Percentiles rank a stretch among this genome's conserved stretches.
Conservation (phyloP, 768 basidiomycete species). For the Pleurotus cornucopiae region DNA sequence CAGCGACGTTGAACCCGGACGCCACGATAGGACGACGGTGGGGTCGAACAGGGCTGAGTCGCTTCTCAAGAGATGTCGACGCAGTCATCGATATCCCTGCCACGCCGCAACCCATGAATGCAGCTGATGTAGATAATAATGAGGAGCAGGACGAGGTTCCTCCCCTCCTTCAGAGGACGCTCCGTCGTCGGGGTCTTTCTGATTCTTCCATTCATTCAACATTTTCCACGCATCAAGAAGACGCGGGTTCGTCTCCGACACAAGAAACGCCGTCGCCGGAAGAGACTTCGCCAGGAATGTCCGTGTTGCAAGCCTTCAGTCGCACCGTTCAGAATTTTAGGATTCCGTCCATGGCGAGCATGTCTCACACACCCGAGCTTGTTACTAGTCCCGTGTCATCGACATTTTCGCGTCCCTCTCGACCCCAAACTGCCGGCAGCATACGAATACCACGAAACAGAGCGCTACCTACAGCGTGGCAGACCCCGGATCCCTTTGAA, state of each 20-base stretch:
- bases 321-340: slow-evolving; percentile 50
- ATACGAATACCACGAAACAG: not conserved
- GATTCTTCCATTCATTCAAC: slow-evolving; percentile 93
- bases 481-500: not conserved
- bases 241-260: slow-evolving; percentile 12
- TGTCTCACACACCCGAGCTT: not conserved
- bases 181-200: slow-evolving; percentile 77
- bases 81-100: slow-evolving; percentile 65
- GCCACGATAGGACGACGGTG: slow-evolving; percentile 18
- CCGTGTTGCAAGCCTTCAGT: slow-evolving; percentile 52
- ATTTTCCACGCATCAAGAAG: slow-evolving; percentile 56
- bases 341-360: slow-evolving; percentile 7
- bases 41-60: slow-evolving; percentile 15
- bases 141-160: slow-evolving; percentile 41
- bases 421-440: not conserved
- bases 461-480: not conserved
- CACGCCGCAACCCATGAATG: slow-evolving; percentile 12
- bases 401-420: not conserved
- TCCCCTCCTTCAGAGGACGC: slow-evolving; percentile 60
- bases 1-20: slow-evolving; percentile 17
- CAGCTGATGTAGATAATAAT: slow-evolving; percentile 23
- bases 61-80: slow-evolving; percentile 67
- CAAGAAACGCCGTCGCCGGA: not conserved
- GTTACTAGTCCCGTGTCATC: not conserved
- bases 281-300: slow-evolving; percentile 25